These are phyloP conservation scores for Rhexocercosporidium sp. DNA, from an alignment of 2,329 filamentous ascomycete genomes.

Conservation along the genomic window DNA sequence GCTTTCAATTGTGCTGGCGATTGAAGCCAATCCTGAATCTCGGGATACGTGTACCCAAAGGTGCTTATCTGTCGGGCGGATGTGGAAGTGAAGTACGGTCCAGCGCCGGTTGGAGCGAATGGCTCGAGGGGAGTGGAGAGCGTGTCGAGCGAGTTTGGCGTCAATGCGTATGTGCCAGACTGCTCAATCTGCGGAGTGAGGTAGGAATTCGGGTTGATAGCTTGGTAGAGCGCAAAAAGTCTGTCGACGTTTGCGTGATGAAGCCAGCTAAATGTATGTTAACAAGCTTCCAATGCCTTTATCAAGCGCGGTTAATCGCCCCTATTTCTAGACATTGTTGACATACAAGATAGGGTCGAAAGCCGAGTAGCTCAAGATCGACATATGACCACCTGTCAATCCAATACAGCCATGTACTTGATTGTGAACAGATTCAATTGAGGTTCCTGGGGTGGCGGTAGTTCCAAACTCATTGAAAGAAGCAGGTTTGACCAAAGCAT, in stretches of 20 bases:
- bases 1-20: slow-evolving; percentile 56
- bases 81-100: slow-evolving; percentile 30
- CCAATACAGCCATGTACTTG: slow-evolving; percentile 49
- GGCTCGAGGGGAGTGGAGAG: slow-evolving; percentile 38
- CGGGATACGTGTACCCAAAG: slow-evolving; percentile 39
- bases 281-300: background rate
- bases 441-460: slow-evolving; percentile 38
- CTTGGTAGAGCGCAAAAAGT: slow-evolving; percentile 58
- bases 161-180: slow-evolving; percentile 42
- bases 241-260: slow-evolving; percentile 65
- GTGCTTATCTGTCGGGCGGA: slow-evolving; percentile 24
- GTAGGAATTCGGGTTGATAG: slow-evolving; percentile 44
- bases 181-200: slow-evolving; percentile 42
- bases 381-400: slow-evolving; percentile 46
- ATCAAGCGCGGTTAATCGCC: no score
- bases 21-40: slow-evolving; percentile 54
- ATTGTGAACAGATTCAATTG: slow-evolving; percentile 53
- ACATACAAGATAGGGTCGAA: slow-evolving; percentile 56
- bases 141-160: slow-evolving; percentile 33
- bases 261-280: slow-evolving; percentile 47
- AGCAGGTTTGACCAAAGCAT: slow-evolving; percentile 46
- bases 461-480: slow-evolving; percentile 50
- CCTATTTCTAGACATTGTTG: background rate
- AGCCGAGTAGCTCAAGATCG: slow-evolving; percentile 48
- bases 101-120: slow-evolving; percentile 39